Evolutionary conservation across 2,329 filamentous ascomycete genomes (phyloP).

Genomic region (Plenodomus tracheiphilus): DNA sequence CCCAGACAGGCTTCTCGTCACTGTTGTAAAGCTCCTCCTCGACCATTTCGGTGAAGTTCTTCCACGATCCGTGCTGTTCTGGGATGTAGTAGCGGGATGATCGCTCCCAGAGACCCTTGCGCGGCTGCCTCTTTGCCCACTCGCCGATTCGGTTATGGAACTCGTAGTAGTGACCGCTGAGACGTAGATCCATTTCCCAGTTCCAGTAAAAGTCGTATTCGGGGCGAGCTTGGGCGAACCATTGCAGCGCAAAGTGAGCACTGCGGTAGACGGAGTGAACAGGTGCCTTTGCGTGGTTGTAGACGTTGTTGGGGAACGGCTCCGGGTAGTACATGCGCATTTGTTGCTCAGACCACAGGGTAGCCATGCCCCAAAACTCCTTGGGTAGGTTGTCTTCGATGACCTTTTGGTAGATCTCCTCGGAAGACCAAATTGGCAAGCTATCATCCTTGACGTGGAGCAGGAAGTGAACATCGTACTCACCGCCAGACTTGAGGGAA

Average conservation of each 20-base stretch:
- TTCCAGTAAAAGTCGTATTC: conserved; percentile 70
- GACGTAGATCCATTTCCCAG: conserved; percentile 86
- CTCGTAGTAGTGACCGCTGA: conserved; percentile 82
- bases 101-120: conserved; percentile 74
- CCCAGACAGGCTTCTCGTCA: conserved; percentile 65
- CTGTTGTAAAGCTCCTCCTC: conserved; percentile 60
- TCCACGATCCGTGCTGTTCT: conserved; percentile 66
- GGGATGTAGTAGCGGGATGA: conserved; percentile 75
- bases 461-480: conserved; percentile 84
- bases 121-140: conserved; percentile 69
- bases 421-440: conserved; percentile 77
- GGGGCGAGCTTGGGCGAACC: conserved; percentile 55
- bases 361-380: conserved; percentile 87
- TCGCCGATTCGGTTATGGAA: conserved; percentile 68
- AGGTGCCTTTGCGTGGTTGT: conserved; percentile 63
- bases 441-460: conserved; percentile 80
- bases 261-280: conserved; percentile 88
- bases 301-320: conserved; percentile 75
- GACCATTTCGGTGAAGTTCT: conserved; percentile 67
- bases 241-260: conserved; percentile 55
- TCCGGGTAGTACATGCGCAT: conserved; percentile 91
- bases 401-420: conserved; percentile 67
- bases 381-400: conserved; percentile 71
- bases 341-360: conserved; percentile 90
- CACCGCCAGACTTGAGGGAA: conserved; percentile 76